Conservation (phyloP, 805 yeast species). For the Clavispora fructus region DNA sequence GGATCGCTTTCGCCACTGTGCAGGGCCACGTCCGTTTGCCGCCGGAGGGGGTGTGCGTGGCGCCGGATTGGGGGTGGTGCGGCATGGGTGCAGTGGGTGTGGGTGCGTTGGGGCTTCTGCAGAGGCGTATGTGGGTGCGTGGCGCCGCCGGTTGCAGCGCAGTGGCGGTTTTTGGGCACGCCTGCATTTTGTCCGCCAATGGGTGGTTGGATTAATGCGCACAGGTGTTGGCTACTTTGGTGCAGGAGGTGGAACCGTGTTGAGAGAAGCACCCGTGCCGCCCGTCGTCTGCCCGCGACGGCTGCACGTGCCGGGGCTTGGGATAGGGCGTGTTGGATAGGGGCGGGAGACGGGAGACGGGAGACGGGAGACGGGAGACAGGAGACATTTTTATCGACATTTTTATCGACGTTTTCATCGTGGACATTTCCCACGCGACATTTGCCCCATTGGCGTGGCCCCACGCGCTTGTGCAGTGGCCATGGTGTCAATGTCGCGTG, state of each 20-base stretch:
- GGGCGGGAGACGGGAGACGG: no score
- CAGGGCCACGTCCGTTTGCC: neutral
- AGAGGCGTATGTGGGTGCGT: neutral
- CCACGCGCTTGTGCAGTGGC: no score
- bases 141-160: neutral
- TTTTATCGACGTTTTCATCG: no score
- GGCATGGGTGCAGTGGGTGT: neutral
- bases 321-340: no score
- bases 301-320: neutral
- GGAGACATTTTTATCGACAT: no score
- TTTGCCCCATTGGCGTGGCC: no score
- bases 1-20: conserved; percentile 3
- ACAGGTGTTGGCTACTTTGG: neutral
- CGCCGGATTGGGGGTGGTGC: neutral
- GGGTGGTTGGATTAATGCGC: neutral
- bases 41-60: neutral
- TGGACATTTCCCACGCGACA: no score
- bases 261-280: neutral
- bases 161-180: neutral
- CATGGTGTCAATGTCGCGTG: no score
- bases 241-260: neutral
- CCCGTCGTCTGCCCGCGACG: neutral
- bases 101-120: neutral
- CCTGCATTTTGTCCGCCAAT: neutral
- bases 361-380: no score